Conservation (phyloP, 495 filamentous ascomycete genomes). For the Amorphotheca resinae region DNA sequence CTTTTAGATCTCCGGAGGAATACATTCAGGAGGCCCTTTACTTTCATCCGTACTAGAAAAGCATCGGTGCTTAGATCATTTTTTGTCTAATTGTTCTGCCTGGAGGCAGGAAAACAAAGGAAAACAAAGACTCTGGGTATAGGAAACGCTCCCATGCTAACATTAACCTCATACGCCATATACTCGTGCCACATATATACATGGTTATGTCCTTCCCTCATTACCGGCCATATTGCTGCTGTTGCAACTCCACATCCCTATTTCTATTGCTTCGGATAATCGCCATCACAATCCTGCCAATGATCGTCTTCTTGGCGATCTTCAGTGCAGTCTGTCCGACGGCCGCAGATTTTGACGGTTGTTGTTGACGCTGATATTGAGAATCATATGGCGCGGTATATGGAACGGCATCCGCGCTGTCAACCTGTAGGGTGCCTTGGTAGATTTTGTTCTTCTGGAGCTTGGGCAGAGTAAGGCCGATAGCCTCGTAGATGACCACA, state of each 20-base stretch:
- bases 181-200: too few relatives aligned
- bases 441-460: neutral
- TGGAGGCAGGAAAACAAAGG: too few relatives aligned
- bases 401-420: neutral
- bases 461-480: conserved; percentile 25
- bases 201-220: too few relatives aligned
- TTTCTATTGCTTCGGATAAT: conserved; percentile 3
- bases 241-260: conserved; percentile 11
- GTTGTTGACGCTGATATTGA: neutral
- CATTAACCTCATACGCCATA: too few relatives aligned
- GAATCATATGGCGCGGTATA: neutral
- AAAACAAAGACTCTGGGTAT: too few relatives aligned
- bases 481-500: conserved; percentile 21
- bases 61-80: too few relatives aligned
- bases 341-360: neutral
- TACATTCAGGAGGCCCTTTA: too few relatives aligned
- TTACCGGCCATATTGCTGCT: neutral
- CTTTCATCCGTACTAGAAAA: too few relatives aligned
- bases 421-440: neutral
- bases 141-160: too few relatives aligned
- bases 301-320: conserved; percentile 13
- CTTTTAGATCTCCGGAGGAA: too few relatives aligned
- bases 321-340: neutral
- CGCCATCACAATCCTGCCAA: conserved; percentile 14
- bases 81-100: too few relatives aligned